Evolutionary conservation across 2,329 filamentous ascomycete genomes (phyloP).

Genomic region (Phaeosphaeriaceae sp.): DNA sequence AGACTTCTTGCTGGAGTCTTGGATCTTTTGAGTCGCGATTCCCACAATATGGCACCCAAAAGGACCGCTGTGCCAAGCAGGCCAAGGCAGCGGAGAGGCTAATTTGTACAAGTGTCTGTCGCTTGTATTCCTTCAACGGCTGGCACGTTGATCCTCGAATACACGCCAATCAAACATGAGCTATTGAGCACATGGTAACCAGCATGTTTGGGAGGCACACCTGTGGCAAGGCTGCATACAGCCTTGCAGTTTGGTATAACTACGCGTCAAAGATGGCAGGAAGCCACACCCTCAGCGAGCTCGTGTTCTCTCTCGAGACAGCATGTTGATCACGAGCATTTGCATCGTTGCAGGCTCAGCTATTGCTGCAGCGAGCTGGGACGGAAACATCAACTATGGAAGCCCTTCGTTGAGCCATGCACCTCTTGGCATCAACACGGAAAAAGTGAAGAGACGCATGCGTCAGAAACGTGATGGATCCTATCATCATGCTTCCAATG

Average conservation of each 20-base stretch:
- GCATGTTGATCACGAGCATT: background rate
- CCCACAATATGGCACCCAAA: background rate
- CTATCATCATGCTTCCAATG: slow-evolving; percentile 23
- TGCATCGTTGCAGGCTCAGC: background rate
- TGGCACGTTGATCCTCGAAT: background rate
- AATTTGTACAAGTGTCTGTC: background rate
- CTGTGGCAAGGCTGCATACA: background rate
- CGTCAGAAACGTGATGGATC: slow-evolving; percentile 16
- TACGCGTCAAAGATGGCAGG: background rate
- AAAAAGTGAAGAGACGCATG: slow-evolving; percentile 61
- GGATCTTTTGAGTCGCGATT: background rate
- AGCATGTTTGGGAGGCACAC: background rate
- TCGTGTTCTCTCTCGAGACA: background rate
- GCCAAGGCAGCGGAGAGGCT: background rate
- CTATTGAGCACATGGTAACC: background rate
- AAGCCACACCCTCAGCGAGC: background rate
- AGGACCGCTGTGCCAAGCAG: background rate
- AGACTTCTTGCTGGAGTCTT: background rate
- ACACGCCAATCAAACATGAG: background rate
- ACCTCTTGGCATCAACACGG: slow-evolving; percentile 67
- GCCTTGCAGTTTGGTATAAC: background rate
- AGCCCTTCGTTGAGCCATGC: slow-evolving; percentile 70
- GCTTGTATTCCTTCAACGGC: background rate
- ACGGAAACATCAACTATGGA: slow-evolving; percentile 68
- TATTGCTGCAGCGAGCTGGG: slow-evolving; percentile 14